Evolutionary conservation across 2,329 filamentous ascomycete species (phyloP).

Genomic region (Xylariaceae sp.): DNA sequence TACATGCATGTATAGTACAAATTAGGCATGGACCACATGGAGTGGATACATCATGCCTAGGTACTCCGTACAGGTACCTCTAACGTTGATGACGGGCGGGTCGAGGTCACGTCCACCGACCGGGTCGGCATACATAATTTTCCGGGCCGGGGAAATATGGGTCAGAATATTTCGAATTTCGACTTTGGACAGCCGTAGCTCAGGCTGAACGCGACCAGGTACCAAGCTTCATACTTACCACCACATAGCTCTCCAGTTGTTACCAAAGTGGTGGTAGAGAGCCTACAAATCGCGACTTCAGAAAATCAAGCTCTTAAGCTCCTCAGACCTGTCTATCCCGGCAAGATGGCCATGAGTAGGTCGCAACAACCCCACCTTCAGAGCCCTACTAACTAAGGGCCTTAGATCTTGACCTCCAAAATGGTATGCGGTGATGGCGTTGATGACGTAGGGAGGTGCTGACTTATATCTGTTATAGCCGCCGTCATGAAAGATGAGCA

Average conservation of each 20-base stretch:
- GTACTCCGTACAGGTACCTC: too few species aligned
- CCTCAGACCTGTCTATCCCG: conserved; percentile 31
- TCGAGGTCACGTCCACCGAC: too few species aligned
- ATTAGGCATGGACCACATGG: too few species aligned
- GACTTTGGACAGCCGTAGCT: conserved; percentile 17
- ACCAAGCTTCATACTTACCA: conserved; percentile 17
- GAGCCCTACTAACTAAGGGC: conserved; percentile 32
- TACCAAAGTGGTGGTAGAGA: background rate
- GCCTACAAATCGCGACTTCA: background rate
- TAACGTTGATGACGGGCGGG: too few species aligned
- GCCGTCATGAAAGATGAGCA: conserved; percentile 94
- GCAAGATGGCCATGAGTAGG: conserved; percentile 65
- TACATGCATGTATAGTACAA: too few species aligned
- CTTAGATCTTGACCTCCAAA: conserved; percentile 79
- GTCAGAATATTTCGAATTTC: conserved; percentile 24
- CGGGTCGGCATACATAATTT: conserved; percentile 23
- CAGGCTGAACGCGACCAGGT: conserved; percentile 15
- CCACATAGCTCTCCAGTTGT: background rate
- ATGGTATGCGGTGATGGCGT: conserved; percentile 60
- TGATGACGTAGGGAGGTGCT: conserved; percentile 3
- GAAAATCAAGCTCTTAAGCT: conserved; percentile 31
- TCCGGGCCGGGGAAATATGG: conserved; percentile 21
- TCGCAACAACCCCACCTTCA: conserved; percentile 29
- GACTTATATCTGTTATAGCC: conserved; percentile 46
- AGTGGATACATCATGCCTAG: too few species aligned